Evolutionary conservation across 306 rosid genomes (phyloP), one percentile per base, ranked within the genome.

Genomic region (Prunus mongolica): DNA sequence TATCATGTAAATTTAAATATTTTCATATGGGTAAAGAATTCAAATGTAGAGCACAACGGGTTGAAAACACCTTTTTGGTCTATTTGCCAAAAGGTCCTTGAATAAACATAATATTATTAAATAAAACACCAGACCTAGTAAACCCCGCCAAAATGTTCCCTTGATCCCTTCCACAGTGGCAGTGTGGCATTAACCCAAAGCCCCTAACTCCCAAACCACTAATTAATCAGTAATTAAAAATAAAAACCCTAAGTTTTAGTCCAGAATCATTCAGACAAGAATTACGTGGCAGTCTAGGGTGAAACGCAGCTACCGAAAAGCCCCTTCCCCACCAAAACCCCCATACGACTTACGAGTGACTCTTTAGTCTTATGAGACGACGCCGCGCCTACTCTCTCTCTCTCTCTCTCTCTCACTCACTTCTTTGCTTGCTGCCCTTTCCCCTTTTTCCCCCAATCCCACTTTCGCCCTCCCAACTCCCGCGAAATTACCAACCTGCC

Each of bases 261-360:
- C 61, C 69, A 78, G 84, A 86, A 86, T 89, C 83, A 91, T 85
- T 78, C 74, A 81, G 89, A 83, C 77, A 52, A 6, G 7, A 55
- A 19, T 66, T 88, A 93, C 97, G 98, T 93, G 98, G 98, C 97
- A 89, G 87, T 82, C 87, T 90, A 91, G 98, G 98, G 98, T 87
- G 88, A 85, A 83, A 70, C 86, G 86, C 87, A 86, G 89, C 67
- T 78, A 49, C 88, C 76, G 79, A 85, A 85, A 77, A 65, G 65
- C 76, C 86, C 83, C 84, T 68, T 58, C 72, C 80, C 60, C n/a
- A 73, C 67, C 47, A 61, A 69, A 71, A 78, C 20, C 54, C 56
- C 41, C 67, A 14, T 25, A 28, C 22, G 44, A 62, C 44, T 65
- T 4, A 32, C 30, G 58, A 60, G 69, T 16, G 24, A 3, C 57